Evolutionary conservation across 345 rosid genomes (phyloP).

Genomic region (Nephelium lappaceum): DNA sequence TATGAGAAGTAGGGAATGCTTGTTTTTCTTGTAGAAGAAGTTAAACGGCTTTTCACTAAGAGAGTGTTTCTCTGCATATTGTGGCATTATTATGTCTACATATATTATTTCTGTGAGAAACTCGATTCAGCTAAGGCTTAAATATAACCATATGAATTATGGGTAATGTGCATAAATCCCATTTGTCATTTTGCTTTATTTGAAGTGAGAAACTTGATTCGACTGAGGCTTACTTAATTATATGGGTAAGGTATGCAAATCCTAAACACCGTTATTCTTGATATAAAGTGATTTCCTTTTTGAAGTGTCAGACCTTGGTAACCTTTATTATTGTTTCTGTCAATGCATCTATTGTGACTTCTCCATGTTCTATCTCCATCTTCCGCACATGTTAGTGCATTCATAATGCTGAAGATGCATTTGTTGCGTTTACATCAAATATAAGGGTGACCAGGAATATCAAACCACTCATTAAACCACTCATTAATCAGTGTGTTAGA

Average conservation of each 20-base stretch:
- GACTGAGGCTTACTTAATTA: background rate
- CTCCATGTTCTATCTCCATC: background rate
- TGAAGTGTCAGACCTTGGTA: background rate
- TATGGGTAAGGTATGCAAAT: background rate
- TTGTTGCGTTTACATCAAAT: background rate
- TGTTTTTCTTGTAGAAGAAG: background rate
- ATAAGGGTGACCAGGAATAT: background rate
- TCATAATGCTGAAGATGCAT: background rate
- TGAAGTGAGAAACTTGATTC: background rate
- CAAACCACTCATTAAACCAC: background rate
- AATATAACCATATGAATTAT: too few species aligned
- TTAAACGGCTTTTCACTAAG: background rate
- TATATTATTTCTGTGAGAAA: background rate
- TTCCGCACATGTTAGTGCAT: background rate
- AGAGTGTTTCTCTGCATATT: background rate
- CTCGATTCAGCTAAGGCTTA: too few species aligned
- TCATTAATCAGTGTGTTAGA: background rate
- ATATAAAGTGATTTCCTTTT: background rate
- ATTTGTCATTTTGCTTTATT: too few species aligned
- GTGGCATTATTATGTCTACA: background rate
- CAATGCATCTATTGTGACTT: background rate
- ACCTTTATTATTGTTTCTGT: background rate
- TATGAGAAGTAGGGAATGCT: background rate
- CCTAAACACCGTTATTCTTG: background rate
- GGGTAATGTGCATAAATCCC: too few species aligned